phyloP scores from a whole-genome alignment of 1,284 basidiomycete species.

The Apiotrichum gamsii region DNA sequence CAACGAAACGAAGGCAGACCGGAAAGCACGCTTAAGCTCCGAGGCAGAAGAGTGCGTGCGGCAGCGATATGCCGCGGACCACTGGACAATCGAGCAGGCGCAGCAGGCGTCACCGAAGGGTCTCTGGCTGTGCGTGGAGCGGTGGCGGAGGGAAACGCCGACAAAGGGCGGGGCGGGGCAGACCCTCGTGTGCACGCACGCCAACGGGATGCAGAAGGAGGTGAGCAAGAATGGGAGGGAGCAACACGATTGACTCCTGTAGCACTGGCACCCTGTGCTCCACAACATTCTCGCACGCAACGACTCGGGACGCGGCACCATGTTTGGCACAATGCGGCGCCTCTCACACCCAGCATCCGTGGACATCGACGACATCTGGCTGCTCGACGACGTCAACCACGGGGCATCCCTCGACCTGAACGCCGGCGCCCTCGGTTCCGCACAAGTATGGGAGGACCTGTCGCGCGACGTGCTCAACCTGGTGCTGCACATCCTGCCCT shows the following conservation, averaged over 20 bases:
- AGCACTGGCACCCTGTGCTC: slow-evolving; percentile 59
- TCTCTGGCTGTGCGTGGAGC: too few relatives aligned
- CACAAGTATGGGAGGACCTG: slow-evolving; percentile 41
- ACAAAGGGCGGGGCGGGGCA: slow-evolving; percentile 49
- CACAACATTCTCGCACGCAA: slow-evolving; percentile 43
- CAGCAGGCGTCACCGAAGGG: too few relatives aligned
- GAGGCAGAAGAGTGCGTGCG: too few relatives aligned
- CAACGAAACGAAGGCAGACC: too few relatives aligned
- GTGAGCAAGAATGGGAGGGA: slow-evolving; percentile 49
- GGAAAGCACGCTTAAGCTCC: too few relatives aligned
- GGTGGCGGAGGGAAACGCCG: too few relatives aligned
- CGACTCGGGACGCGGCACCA: neutral
- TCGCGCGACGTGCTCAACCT: slow-evolving; percentile 44
- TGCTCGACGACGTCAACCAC: slow-evolving; percentile 68
- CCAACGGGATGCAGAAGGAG: slow-evolving; percentile 78
- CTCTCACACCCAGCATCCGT: neutral
- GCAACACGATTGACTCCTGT: neutral
- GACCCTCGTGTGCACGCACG: slow-evolving; percentile 68
- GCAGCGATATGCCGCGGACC: too few relatives aligned
- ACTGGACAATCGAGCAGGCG: too few relatives aligned
- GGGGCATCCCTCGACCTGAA: slow-evolving; percentile 71
- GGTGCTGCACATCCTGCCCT: slow-evolving; percentile 49
- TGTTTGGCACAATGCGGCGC: slow-evolving; percentile 1
- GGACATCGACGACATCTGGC: slow-evolving; percentile 67
- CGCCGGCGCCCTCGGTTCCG: slow-evolving; percentile 49